Evolutionary conservation across 176 grass and related monocot species (phyloP).

Genomic region (Melocanna baccifera): DNA sequence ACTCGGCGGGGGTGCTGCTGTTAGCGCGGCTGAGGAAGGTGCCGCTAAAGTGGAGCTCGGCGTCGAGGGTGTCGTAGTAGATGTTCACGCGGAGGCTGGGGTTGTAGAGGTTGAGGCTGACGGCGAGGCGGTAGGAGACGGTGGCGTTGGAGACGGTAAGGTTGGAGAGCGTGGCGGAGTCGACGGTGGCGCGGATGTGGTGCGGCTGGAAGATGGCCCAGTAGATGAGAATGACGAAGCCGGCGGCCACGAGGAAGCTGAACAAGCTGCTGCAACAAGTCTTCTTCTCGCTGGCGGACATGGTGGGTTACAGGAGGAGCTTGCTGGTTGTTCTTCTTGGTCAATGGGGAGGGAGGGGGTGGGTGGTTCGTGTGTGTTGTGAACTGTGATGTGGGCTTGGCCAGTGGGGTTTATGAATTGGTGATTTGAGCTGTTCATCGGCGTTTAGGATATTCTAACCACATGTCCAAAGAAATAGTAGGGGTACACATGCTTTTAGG

Average conservation of each 20-base stretch:
- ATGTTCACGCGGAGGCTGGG: slow-evolving; percentile 55
- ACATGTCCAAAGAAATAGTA: too few relatives aligned
- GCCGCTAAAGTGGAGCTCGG: slow-evolving; percentile 35
- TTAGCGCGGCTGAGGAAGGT: slow-evolving; percentile 30
- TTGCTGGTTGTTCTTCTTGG: background rate
- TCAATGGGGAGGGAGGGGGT: background rate
- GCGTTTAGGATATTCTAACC: background rate
- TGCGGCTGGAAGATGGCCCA: slow-evolving; percentile 51
- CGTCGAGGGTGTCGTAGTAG: slow-evolving; percentile 60
- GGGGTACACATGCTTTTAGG: too few relatives aligned
- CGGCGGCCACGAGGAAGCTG: background rate
- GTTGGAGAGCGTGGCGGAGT: slow-evolving; percentile 41
- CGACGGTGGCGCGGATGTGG: slow-evolving; percentile 49
- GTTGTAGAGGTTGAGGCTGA: slow-evolving; percentile 47
- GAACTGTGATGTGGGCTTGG: background rate
- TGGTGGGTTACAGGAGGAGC: background rate
- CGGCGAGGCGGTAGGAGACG: slow-evolving; percentile 48
- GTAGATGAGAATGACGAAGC: slow-evolving; percentile 30
- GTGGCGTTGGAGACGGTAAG: slow-evolving; percentile 33
- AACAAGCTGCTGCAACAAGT: background rate
- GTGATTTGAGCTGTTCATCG: background rate
- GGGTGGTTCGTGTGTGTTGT: background rate
- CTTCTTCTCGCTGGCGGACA: background rate
- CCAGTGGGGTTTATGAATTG: too few relatives aligned
- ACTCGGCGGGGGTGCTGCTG: slow-evolving; percentile 25